phyloP scores from a whole-genome alignment of 1,139 yeast species.

The Blastobotrys capitulatus region DNA sequence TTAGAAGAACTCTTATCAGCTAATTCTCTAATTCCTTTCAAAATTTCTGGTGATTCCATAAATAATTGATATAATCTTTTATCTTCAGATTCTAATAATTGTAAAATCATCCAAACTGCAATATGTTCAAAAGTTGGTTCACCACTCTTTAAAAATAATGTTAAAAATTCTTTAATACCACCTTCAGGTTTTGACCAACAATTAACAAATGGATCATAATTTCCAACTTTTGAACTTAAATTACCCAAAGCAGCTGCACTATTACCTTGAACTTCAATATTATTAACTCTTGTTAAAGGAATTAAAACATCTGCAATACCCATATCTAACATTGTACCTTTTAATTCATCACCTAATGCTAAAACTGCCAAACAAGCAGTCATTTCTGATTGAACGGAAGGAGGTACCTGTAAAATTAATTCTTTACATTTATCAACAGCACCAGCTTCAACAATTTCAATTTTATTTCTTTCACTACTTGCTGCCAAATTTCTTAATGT shows the following conservation, averaged over 20 bases:
- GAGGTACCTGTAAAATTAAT: slow-evolving; percentile 75
- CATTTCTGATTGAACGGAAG: slow-evolving; percentile 89
- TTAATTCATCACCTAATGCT: slow-evolving; percentile 93
- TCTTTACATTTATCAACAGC: slow-evolving; percentile 93
- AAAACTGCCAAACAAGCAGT: slow-evolving; percentile 96
- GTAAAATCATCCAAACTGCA: slow-evolving; percentile 95
- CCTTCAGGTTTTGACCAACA: slow-evolving; percentile 79
- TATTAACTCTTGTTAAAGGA: slow-evolving; percentile 81
- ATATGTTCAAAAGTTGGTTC: slow-evolving; percentile 98
- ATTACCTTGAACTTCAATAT: slow-evolving; percentile 96
- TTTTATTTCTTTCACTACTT: slow-evolving; percentile 84
- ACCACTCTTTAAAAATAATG: slow-evolving; percentile 72
- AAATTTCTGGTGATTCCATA: slow-evolving; percentile 31
- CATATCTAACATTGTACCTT: slow-evolving; percentile 74
- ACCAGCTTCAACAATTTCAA: slow-evolving; percentile 89
- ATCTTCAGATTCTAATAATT: slow-evolving; percentile 83
- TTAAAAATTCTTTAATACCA: slow-evolving; percentile 80
- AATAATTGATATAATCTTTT: slow-evolving; percentile 46
- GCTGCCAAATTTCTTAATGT: slow-evolving; percentile 96
- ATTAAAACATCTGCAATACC: slow-evolving; percentile 84
- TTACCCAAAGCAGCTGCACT: slow-evolving; percentile 98
- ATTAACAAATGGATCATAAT: slow-evolving; percentile 71
- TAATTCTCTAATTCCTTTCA: slow-evolving; percentile 30
- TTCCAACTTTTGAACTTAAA: slow-evolving; percentile 81
- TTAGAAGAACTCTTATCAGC: slow-evolving; percentile 26